Conservation (phyloP, 2,329 filamentous ascomycete genomes). For the Hymenoscyphus fraxineus region DNA sequence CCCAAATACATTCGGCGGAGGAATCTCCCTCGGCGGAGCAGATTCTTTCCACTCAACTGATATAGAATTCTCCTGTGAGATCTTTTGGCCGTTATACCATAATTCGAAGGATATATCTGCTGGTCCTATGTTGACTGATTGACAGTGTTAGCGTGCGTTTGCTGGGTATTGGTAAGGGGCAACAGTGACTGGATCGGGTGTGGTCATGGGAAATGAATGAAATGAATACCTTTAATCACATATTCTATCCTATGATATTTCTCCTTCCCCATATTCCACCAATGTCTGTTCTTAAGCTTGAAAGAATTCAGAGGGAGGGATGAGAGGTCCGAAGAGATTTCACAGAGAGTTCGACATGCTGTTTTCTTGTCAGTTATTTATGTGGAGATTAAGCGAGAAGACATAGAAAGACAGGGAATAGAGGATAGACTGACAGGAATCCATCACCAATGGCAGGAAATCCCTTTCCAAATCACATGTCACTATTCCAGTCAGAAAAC, state of each 20-base stretch:
- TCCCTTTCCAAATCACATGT: conserved; percentile 14
- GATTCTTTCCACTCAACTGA: neutral
- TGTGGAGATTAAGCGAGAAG: no score
- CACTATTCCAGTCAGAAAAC: conserved; percentile 14
- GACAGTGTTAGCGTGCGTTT: neutral
- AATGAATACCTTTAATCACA: neutral
- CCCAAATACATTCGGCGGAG: neutral
- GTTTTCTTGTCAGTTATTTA: neutral
- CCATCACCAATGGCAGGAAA: conserved; percentile 13
- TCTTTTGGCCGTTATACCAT: conserved; percentile 15
- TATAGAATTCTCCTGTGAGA: conserved; percentile 12
- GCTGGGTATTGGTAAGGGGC: neutral
- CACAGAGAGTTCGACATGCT: conserved; percentile 15
- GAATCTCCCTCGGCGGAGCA: neutral
- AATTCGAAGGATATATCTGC: conserved; percentile 17
- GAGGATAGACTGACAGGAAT: conserved; percentile 9
- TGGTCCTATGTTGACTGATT: conserved; percentile 16
- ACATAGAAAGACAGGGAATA: neutral
- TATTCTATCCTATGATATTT: conserved; percentile 20
- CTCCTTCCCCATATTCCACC: conserved; percentile 14
- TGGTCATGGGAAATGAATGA: neutral
- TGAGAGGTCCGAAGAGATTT: conserved; percentile 17
- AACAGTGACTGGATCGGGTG: no score
- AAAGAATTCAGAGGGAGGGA: conserved; percentile 13
- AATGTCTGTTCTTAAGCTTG: conserved; percentile 22